Conservation (phyloP, 129 eudicot genomes). For the Heracleum sosnowskyi region DNA sequence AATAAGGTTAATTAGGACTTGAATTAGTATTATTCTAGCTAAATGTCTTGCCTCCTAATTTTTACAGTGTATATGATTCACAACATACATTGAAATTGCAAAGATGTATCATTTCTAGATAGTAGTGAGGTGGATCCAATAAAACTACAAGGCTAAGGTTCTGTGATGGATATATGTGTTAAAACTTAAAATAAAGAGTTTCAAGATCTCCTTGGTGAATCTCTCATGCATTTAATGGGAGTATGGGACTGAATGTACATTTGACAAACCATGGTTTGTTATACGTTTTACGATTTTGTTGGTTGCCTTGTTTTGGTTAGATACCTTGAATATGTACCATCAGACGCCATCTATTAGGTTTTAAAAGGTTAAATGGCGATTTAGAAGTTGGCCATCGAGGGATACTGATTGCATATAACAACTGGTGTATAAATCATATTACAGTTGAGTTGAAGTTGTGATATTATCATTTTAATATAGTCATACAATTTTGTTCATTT, state of each 20-base stretch:
- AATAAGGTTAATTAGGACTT: not conserved
- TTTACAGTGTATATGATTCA: not conserved
- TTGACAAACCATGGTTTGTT: too few relatives aligned
- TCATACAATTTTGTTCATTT: too few relatives aligned
- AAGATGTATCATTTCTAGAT: too few relatives aligned
- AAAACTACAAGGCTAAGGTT: too few relatives aligned
- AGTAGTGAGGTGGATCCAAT: not conserved
- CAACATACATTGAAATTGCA: too few relatives aligned
- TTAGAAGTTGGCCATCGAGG: not conserved
- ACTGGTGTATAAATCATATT: not conserved
- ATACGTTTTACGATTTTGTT: not conserved
- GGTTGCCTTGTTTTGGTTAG: not conserved
- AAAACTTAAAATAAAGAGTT: not conserved
- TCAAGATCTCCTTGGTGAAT: not conserved
- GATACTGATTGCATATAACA: not conserved
- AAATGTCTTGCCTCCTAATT: not conserved
- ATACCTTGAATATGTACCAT: not conserved
- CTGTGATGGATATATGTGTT: not conserved
- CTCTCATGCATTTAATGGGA: not conserved
- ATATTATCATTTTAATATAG: too few relatives aligned
- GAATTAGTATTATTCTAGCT: not conserved
- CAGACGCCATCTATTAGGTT: not conserved
- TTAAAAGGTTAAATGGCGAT: not conserved
- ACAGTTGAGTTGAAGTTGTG: not conserved
- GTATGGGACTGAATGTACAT: too few relatives aligned